phyloP scores from a whole-genome alignment of 1,284 basidiomycete species.

The Bjerkandera adusta region DNA sequence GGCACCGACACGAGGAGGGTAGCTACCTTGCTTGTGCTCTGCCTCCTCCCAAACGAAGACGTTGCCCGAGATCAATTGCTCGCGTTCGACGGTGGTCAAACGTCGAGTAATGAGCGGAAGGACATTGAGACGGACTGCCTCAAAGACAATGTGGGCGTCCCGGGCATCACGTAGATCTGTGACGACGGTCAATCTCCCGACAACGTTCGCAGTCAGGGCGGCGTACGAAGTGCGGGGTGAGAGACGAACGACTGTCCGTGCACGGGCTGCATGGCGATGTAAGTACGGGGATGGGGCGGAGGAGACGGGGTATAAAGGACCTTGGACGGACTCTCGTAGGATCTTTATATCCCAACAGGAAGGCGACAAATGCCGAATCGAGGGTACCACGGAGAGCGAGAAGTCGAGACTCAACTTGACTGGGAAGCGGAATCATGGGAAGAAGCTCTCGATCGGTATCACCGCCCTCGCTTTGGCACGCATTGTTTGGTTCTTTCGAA shows the following conservation, averaged over 20 bases:
- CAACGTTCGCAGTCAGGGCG: conserved; percentile 1
- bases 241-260: conserved; percentile 23
- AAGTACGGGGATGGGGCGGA: conserved; percentile 17
- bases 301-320: conserved; percentile 5
- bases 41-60: conserved; percentile 84
- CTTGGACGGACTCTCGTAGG: conserved; percentile 16
- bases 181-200: background rate
- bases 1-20: conserved; percentile 2
- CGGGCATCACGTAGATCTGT: conserved; percentile 68
- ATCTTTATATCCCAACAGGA: conserved; percentile 25
- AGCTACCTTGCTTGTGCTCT: conserved; percentile 57
- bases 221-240: conserved; percentile 31
- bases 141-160: conserved; percentile 58
- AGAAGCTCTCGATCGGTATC: conserved; percentile 17
- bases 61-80: conserved; percentile 65
- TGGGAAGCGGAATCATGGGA: conserved; percentile 21
- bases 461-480: conserved; percentile 21
- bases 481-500: conserved; percentile 8
- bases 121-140: conserved; percentile 68
- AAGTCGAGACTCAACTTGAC: conserved; percentile 19
- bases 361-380: conserved; percentile 26
- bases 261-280: conserved; percentile 18
- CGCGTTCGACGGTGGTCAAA: conserved; percentile 63
- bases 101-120: conserved; percentile 70
- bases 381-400: conserved; percentile 25